Evolutionary conservation across 208 protist species (phyloP), one percentile per base, ranked within the genome.

Genomic region (Leishmania amazonensis): DNA sequence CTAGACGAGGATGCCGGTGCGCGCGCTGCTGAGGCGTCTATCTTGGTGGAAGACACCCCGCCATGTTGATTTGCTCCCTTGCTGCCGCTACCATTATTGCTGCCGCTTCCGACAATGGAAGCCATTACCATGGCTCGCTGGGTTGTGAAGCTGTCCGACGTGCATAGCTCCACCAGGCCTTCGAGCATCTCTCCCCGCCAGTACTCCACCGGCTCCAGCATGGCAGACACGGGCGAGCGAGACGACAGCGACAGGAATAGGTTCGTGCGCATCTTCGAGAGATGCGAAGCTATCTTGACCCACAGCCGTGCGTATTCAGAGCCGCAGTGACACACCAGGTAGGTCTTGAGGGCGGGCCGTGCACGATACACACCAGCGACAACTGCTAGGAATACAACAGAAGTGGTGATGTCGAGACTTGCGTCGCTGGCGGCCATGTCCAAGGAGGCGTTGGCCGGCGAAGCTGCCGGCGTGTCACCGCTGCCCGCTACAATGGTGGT

Each of bases 151-250:
- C 92, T 95, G 75, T 90, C 89, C 40, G 84, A 87, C 4, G 93
- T 90, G 67, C 80, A 83, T 38, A 96, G 62, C 85, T 97, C 94
- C 13, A 97, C 65, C 7, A 95, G 72, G 64, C 92, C 73, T 57
- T 96, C 92, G 3, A 91, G 83, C 45, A 97, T 75, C 76, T 95
- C 90, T 0, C 85, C 90, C 31, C 85, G 85, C 94, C 92, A 97
- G 24, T 84, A 74, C 15, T 88, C 81, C 6, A 87, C 57, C 5
- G 83, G 47, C 51, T 91, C 88, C 3, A 97, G 76, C 31, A 81
- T 75, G 47, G 89, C 62, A 19, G 83, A 79, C 6, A 78, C 78
- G 31, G 83, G 85, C 24, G 86, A 79, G 21, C 88, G 79, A 28
- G 78, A 85, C 38, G 82, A 74, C 45, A 85, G 85, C 9, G 83